phyloP scores from a whole-genome alignment of 176 grass and related monocot species.

The Eleusine coracana region DNA sequence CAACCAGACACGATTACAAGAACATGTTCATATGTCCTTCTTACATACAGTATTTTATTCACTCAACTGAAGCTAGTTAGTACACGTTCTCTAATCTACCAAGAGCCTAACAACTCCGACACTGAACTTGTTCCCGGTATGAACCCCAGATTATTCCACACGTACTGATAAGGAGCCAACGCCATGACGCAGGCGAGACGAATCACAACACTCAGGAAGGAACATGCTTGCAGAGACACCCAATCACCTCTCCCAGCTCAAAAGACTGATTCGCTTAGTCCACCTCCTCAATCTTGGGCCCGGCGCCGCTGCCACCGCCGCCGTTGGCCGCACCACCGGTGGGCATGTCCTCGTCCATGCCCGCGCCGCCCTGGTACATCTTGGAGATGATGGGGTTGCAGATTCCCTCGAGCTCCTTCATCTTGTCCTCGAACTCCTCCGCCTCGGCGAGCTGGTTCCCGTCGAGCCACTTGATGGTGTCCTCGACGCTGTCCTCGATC shows the following conservation, averaged over 20 bases:
- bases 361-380: constrained; percentile 61
- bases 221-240: neutral
- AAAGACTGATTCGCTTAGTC: constrained; percentile 45
- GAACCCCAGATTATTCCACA: constrained; percentile 24
- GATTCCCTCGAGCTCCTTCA: constrained; percentile 73
- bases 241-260: neutral
- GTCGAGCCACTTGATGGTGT: constrained; percentile 77
- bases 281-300: constrained; percentile 86
- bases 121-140: neutral
- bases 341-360: constrained; percentile 63
- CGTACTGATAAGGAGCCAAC: neutral
- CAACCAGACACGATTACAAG: neutral
- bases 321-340: constrained; percentile 36
- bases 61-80: neutral
- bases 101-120: neutral
- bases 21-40: neutral
- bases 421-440: constrained; percentile 76
- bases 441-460: constrained; percentile 81
- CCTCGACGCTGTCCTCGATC: constrained; percentile 71
- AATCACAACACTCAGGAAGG: neutral
- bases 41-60: constrained; percentile 1
- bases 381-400: constrained; percentile 82
- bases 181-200: neutral
- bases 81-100: neutral
- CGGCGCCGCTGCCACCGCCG: constrained; percentile 51